Evolutionary conservation across 805 yeast genomes (phyloP).

Genomic region (Cyberlindnera misumaiensis): DNA sequence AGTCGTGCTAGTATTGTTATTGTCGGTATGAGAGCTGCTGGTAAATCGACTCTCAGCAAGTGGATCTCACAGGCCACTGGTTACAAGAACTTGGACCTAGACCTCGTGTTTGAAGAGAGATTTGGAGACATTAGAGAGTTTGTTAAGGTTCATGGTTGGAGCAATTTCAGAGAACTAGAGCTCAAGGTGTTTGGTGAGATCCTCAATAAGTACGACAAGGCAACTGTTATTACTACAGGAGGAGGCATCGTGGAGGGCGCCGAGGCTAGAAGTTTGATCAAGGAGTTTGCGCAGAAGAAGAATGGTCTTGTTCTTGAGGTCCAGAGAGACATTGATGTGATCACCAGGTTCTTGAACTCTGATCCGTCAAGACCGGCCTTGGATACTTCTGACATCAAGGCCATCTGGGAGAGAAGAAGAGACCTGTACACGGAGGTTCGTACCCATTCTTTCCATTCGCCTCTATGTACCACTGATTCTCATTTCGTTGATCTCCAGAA

Average conservation of each 20-base stretch:
- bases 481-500: slow-evolving; percentile 53
- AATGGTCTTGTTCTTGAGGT: slow-evolving; percentile 79
- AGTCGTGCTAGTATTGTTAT: slow-evolving; percentile 56
- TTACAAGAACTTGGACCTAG: slow-evolving; percentile 68
- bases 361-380: slow-evolving; percentile 84
- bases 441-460: slow-evolving; percentile 68
- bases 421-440: slow-evolving; percentile 75
- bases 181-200: slow-evolving; percentile 45
- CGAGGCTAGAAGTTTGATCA: slow-evolving; percentile 57
- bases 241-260: slow-evolving; percentile 89
- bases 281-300: slow-evolving; percentile 36
- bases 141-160: slow-evolving; percentile 75
- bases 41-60: slow-evolving; percentile 79
- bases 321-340: slow-evolving; percentile 80
- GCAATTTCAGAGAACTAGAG: slow-evolving; percentile 71
- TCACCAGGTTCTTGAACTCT: slow-evolving; percentile 61
- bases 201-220: slow-evolving; percentile 31
- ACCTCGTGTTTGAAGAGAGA: slow-evolving; percentile 56
- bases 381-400: slow-evolving; percentile 67
- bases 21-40: slow-evolving; percentile 98
- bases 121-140: slow-evolving; percentile 48
- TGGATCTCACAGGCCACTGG: slow-evolving; percentile 72
- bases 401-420: slow-evolving; percentile 82
- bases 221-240: slow-evolving; percentile 81
- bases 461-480: slow-evolving; percentile 51